phyloP scores from a whole-genome alignment of 1,284 basidiomycete species.

The Stereum hirsutum region DNA sequence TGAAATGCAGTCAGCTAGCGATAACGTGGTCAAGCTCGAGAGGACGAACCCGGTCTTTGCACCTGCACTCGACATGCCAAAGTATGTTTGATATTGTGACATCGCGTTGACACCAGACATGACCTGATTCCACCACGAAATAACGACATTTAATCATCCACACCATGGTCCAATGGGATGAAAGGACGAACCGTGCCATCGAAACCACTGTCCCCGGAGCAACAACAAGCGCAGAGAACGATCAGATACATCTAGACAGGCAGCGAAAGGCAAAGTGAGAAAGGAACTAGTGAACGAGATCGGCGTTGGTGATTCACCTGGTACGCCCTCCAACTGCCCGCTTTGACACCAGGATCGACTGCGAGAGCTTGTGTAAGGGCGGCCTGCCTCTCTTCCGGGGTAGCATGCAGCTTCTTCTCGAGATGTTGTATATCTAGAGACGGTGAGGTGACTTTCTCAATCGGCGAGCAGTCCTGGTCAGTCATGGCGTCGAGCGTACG shows the following conservation, averaged over 20 bases:
- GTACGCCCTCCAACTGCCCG: slow-evolving; percentile 27
- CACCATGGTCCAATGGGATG: neutral
- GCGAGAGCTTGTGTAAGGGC: slow-evolving; percentile 35
- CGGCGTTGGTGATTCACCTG: slow-evolving; percentile 22
- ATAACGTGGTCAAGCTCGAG: slow-evolving; percentile 5
- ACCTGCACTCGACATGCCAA: slow-evolving; percentile 33
- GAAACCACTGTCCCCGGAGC: slow-evolving; percentile 41
- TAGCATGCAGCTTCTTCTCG: slow-evolving; percentile 51
- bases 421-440: neutral
- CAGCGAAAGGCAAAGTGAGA: neutral
- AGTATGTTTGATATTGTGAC: slow-evolving; percentile 38
- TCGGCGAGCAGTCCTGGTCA: too few relatives aligned
- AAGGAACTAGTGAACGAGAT: slow-evolving; percentile 6
- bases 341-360: slow-evolving; percentile 37
- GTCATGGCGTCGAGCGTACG: too few relatives aligned
- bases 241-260: slow-evolving; percentile 34
- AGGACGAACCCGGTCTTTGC: slow-evolving; percentile 30
- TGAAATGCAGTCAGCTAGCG: neutral
- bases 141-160: too few relatives aligned
- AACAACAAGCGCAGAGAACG: slow-evolving; percentile 36
- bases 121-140: slow-evolving; percentile 19
- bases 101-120: slow-evolving; percentile 47
- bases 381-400: slow-evolving; percentile 30
- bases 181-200: slow-evolving; percentile 33
- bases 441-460: too few relatives aligned